These are phyloP conservation scores for Debaryomycetaceae sp. DNA, from an alignment of 1,139 yeast genomes.

Conservation along the genomic window DNA sequence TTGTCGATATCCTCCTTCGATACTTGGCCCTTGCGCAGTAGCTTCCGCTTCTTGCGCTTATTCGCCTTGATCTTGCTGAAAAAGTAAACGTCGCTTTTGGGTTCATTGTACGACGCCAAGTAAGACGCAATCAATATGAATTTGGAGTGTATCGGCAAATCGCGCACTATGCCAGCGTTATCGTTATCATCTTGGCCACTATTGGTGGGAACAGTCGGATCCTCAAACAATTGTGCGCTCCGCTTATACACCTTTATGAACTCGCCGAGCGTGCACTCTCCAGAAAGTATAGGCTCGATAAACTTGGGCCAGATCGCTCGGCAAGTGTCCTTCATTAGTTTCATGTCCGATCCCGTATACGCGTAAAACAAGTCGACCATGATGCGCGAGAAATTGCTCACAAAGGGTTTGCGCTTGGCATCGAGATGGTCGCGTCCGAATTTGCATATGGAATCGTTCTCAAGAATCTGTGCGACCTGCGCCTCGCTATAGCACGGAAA, in stretches of 20 bases:
- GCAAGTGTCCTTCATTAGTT: slow-evolving; percentile 30
- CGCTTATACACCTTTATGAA: slow-evolving; percentile 39
- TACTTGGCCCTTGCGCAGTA: slow-evolving; percentile 21
- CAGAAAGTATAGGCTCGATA: slow-evolving; percentile 27
- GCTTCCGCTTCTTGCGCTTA: slow-evolving; percentile 19
- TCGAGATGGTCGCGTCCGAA: slow-evolving; percentile 11
- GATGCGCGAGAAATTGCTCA: slow-evolving; percentile 38
- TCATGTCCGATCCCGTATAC: slow-evolving; percentile 44
- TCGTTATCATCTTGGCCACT: slow-evolving; percentile 15
- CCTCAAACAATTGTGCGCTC: slow-evolving; percentile 27
- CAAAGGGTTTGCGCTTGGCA: slow-evolving; percentile 19
- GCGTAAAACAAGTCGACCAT: slow-evolving; percentile 42
- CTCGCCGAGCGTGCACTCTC: slow-evolving; percentile 21
- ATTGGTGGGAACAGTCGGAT: slow-evolving; percentile 29
- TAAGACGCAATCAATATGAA: slow-evolving; percentile 57
- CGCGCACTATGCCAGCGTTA: slow-evolving; percentile 14
- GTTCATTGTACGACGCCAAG: slow-evolving; percentile 57
- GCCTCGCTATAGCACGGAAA: slow-evolving; percentile 36
- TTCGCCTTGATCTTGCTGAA: slow-evolving; percentile 51
- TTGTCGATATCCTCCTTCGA: slow-evolving; percentile 39
- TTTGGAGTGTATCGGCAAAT: slow-evolving; percentile 47
- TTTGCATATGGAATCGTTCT: slow-evolving; percentile 12
- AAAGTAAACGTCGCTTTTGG: slow-evolving; percentile 45
- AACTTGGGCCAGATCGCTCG: slow-evolving; percentile 42
- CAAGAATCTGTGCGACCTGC: slow-evolving; percentile 28